Base-by-base conservation (phyloP, 108 stramenopile genomes). In the Parmales sp. region DNA sequence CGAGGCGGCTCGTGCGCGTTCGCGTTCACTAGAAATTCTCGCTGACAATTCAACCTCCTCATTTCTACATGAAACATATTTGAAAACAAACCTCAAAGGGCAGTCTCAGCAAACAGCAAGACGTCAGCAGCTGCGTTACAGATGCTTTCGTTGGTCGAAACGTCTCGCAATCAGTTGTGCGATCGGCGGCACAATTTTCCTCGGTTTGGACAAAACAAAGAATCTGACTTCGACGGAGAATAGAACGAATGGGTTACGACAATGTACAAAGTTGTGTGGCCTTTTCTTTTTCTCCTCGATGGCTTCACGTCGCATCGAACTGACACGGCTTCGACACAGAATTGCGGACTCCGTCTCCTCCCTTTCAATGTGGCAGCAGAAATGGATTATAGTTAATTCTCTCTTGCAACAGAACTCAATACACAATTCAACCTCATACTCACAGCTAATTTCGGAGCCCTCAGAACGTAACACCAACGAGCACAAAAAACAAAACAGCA, bases 391-490 rank as follows among this genome's bases (percentile, higher is more conserved):
- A 9, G 39, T 65, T 2, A 29, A 37, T 16, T 65, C 64, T 13
- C 8, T 65, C 39, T 4, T 39, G 19, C 13, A 8, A 20, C 22
- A 38, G 26, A 65, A 65, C 64, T 13, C 38, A 18, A 37, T 65
- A 20, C 64, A 39, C 38, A 65, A 65, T 13, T 39, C 37, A 20
- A 11, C 19, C 2, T n/a, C 16, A 37, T 65, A 65, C 64, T 22
- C 38, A 37, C 18, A 65, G 64, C 64, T 65, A 18, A 65, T 65
- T n/a, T 37, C 64, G 4, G 38, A 65, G 38, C 64, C 64, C 38
- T 65, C 23, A 18, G 64, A n/a, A n/a, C n/a, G n/a, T n/a, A n/a
- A n/a, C n/a, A n/a, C 37, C 20, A 39, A 65, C 18, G 64, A 65
- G 20, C 39, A 65, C 64, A 41, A 65, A 37, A 18, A 28, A 19